Evolutionary conservation across 2,329 filamentous ascomycete species (phyloP), one percentile per base, ranked within the genome.

Genomic region (Fusarium nanum): DNA sequence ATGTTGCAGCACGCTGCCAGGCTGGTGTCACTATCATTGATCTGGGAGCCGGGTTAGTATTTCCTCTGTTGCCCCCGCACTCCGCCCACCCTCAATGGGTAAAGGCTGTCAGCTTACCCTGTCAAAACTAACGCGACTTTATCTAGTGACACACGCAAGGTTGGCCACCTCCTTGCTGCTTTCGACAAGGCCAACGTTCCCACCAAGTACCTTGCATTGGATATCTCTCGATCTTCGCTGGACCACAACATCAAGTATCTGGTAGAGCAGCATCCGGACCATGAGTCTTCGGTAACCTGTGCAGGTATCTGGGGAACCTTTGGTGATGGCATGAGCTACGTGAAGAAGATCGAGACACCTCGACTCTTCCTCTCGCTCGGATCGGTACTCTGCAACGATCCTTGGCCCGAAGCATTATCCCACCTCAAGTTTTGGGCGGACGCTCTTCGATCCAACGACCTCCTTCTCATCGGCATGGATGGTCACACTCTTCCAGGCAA

Each of bases 331-430:
- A 74, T 78, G 64, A 58, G 68, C 6, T 79, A 77, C 56, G 74
- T 79, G 37, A 62, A 75, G 41, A 60, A 68, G 10, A 76, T 81
- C 30, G 50, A 68, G n/a, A 69, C 74, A 3, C 78, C 76, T 3
- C 75, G 79, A 16, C 66, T 82, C n/a, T 81, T 82, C 56, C 74
- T 82, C 10, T 83, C 81, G 1, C 75, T 83, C 5, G 81, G 81
- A 5, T 83, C 81, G 10, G 81, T 83, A 6, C 74, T 83, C 20
- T 83, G 81, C 72, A 83, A 83, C 52, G 81, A 83, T 68, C 73
- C 76, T 11, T 82, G 79, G 78, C 64, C 72, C 4, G 73, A 75
- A 28, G 81, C 81, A 3, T 59, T 82, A 28, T 58, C 65, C 6
- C 76, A 81, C 44, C 73, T 83, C 27, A 78, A 77, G 62, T 73